Conservation (phyloP, 2,329 filamentous ascomycete species). For the Ophiostoma sp. region DNA sequence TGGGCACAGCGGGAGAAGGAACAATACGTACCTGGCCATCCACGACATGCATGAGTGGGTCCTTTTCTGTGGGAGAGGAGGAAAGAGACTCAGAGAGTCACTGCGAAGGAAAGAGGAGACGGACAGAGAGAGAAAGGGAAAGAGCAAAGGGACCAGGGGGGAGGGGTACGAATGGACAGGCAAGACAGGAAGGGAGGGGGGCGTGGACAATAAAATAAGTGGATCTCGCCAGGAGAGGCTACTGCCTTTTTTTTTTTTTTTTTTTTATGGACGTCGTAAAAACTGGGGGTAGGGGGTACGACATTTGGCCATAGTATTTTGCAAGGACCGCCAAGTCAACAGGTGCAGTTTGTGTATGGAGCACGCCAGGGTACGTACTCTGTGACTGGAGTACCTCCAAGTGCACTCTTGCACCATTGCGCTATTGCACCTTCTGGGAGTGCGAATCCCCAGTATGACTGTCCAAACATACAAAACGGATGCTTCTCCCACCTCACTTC, state of each 20-base stretch:
- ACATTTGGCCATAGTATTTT: constrained; percentile 26
- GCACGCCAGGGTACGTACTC: constrained; percentile 17
- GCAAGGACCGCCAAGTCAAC: constrained; percentile 22
- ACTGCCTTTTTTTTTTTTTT: constrained; percentile 9
- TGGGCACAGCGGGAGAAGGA: constrained; percentile 5
- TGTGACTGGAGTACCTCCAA: background rate
- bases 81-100: background rate
- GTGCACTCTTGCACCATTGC: background rate
- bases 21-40: constrained; percentile 26
- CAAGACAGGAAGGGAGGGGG: background rate
- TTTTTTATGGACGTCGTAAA: constrained; percentile 17
- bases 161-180: constrained; percentile 10
- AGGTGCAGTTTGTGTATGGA: constrained; percentile 18
- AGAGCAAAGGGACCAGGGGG: constrained; percentile 10
- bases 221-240: constrained; percentile 6
- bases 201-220: background rate
- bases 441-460: constrained; percentile 21
- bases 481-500: constrained; percentile 29
- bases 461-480: constrained; percentile 31
- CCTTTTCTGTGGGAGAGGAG: background rate
- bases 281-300: constrained; percentile 23
- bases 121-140: constrained; percentile 10
- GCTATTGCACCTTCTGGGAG: background rate
- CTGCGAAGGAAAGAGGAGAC: background rate
- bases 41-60: constrained; percentile 27